These are phyloP conservation scores for Nemania sp. DNA, from an alignment of 2,329 filamentous ascomycete genomes.

Conservation along the genomic window DNA sequence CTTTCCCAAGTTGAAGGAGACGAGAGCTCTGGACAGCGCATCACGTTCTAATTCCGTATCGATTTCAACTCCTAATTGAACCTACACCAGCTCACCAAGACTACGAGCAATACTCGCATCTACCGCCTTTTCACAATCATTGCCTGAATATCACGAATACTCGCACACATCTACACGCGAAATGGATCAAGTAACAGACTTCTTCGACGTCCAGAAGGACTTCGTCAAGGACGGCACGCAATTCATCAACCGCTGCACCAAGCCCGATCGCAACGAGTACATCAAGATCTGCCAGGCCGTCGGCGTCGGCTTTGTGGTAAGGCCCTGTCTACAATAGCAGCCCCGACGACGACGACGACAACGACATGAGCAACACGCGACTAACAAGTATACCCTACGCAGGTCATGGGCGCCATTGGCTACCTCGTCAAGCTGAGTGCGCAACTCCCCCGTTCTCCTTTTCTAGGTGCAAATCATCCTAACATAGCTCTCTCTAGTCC, in stretches of 20 bases:
- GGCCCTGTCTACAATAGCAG: not conserved
- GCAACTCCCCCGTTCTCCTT: slow-evolving; percentile 25
- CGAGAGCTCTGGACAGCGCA: slow-evolving; percentile 23
- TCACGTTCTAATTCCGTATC: slow-evolving; percentile 15
- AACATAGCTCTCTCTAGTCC: slow-evolving; percentile 49
- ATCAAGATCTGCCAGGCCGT: slow-evolving; percentile 61
- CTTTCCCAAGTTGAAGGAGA: slow-evolving; percentile 1
- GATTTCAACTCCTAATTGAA: not conserved
- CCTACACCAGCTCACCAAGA: not conserved
- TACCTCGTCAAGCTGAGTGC: slow-evolving; percentile 72
- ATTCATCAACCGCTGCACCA: slow-evolving; percentile 65
- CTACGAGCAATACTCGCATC: not conserved
- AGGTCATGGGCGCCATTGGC: slow-evolving; percentile 55
- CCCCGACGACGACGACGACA: too few species aligned
- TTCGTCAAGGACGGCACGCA: slow-evolving; percentile 66
- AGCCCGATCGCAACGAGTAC: slow-evolving; percentile 53
- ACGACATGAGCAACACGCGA: not conserved
- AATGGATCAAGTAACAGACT: slow-evolving; percentile 70
- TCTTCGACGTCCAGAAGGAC: slow-evolving; percentile 69
- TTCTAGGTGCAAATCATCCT: not conserved
- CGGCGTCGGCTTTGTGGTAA: slow-evolving; percentile 67
- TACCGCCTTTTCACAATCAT: not conserved
- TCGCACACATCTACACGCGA: slow-evolving; percentile 20
- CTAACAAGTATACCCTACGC: slow-evolving; percentile 10
- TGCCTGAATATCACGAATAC: not conserved